Percentiles rank a stretch among this genome's conserved stretches.
Conservation (phyloP, 306 rosid species). For the Cicer chorassanicum region DNA sequence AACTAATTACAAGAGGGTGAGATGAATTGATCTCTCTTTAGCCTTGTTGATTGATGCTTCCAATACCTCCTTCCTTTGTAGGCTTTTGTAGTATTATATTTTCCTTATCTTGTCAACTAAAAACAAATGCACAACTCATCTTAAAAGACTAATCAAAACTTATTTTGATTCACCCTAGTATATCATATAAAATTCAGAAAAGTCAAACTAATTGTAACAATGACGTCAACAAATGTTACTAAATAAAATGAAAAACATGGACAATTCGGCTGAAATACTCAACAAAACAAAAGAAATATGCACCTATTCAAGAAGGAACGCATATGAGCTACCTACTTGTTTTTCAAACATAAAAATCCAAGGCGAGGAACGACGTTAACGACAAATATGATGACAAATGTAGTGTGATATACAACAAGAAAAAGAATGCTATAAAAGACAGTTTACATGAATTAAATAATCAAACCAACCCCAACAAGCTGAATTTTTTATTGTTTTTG, state of each 20-base stretch:
- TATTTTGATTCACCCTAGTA: neutral
- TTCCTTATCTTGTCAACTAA: neutral
- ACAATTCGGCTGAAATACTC: neutral
- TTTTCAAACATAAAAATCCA: too few relatives aligned
- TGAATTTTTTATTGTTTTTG: slow-evolving; percentile 38
- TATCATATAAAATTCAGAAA: too few relatives aligned
- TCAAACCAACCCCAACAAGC: slow-evolving; percentile 34
- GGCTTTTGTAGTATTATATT: neutral
- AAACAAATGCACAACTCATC: neutral
- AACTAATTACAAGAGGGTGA: too few relatives aligned
- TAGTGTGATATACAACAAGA: slow-evolving; percentile 32
- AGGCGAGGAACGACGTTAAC: neutral
- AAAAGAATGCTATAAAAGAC: slow-evolving; percentile 30
- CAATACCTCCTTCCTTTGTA: too few relatives aligned
- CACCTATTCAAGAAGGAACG: neutral
- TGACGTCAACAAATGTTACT: too few relatives aligned
- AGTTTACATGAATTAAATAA: slow-evolving; percentile 36
- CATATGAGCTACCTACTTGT: too few relatives aligned
- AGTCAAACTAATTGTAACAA: too few relatives aligned
- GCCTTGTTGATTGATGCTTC: too few relatives aligned
- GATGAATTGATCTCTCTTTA: too few relatives aligned
- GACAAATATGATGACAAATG: slow-evolving; percentile 19
- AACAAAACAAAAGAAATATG: neutral
- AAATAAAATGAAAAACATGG: too few relatives aligned
- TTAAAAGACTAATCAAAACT: neutral